Percentiles rank a stretch among this genome's conserved stretches.
These are phyloP conservation scores for Kodamaea restingae DNA, from an alignment of 805 yeast species.

Conservation along the genomic window DNA sequence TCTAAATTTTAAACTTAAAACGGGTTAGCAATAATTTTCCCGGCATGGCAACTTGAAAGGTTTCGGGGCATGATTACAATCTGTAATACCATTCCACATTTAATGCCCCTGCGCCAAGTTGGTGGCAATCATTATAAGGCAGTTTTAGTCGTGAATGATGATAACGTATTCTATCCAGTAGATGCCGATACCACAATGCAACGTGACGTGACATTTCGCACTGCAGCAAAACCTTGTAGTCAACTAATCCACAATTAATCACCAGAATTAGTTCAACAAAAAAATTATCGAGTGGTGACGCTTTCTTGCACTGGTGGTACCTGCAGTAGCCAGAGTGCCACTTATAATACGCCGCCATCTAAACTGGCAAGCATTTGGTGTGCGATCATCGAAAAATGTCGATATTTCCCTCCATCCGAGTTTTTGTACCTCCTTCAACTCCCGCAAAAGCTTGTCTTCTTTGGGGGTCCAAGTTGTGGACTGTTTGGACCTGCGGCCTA, in stretches of 20 bases:
- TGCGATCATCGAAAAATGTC: conserved; percentile 69
- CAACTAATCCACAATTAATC: neutral
- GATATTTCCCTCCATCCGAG: conserved; percentile 90
- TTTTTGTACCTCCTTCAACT: conserved; percentile 75
- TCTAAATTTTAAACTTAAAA: no score
- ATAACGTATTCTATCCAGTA: no score
- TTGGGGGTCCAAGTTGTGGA: conserved; percentile 69
- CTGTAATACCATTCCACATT: no score
- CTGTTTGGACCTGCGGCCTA: conserved; percentile 26
- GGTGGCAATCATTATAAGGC: no score
- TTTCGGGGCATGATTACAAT: no score
- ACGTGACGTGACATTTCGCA: no score
- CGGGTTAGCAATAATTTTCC: no score
- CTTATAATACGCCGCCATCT: conserved; percentile 72
- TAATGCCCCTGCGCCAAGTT: no score
- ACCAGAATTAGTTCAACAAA: conserved; percentile 18
- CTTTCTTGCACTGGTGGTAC: conserved; percentile 10
- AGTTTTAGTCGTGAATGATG: no score
- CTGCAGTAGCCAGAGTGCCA: conserved; percentile 20
- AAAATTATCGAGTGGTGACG: conserved; percentile 26
- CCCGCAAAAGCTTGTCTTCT: conserved; percentile 68
- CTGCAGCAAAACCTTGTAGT: no score
- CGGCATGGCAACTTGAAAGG: no score
- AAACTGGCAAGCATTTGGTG: conserved; percentile 60
- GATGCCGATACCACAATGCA: no score